These are phyloP conservation scores for Trametes sanguinea DNA, from an alignment of 768 basidiomycete species.

Conservation along the genomic window DNA sequence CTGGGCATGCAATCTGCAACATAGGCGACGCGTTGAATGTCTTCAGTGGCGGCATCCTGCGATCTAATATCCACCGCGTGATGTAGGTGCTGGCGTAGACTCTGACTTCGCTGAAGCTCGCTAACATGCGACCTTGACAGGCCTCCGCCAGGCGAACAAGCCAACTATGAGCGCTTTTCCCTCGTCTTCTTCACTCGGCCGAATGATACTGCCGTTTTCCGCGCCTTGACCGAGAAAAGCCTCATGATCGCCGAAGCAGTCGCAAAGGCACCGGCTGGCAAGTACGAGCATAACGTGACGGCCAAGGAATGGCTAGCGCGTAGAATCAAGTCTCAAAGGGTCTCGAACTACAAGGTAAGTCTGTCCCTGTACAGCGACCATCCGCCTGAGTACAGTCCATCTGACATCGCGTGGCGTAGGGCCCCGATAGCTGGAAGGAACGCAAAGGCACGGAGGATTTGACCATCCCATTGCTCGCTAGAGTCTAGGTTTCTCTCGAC, in stretches of 20 bases:
- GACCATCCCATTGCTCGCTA: neutral
- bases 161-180: slow-evolving; percentile 58
- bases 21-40: slow-evolving; percentile 62
- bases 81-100: slow-evolving; percentile 40
- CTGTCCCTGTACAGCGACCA: too few relatives aligned
- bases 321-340: slow-evolving; percentile 31
- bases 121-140: slow-evolving; percentile 7
- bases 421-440: slow-evolving; percentile 28
- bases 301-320: slow-evolving; percentile 45
- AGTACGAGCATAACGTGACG: slow-evolving; percentile 38
- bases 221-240: slow-evolving; percentile 54
- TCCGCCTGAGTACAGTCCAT: neutral
- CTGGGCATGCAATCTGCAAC: slow-evolving; percentile 38
- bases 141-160: slow-evolving; percentile 61
- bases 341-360: neutral
- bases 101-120: neutral
- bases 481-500: too few relatives aligned
- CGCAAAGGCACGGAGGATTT: slow-evolving; percentile 29
- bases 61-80: slow-evolving; percentile 66
- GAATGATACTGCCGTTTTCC: slow-evolving; percentile 51
- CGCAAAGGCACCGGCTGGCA: slow-evolving; percentile 35
- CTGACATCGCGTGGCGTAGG: slow-evolving; percentile 1
- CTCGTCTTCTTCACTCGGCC: slow-evolving; percentile 71
- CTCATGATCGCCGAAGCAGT: slow-evolving; percentile 48
- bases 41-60: slow-evolving; percentile 64